Conservation (phyloP, 352 stramenopile genomes). For the Albugo candida region DNA sequence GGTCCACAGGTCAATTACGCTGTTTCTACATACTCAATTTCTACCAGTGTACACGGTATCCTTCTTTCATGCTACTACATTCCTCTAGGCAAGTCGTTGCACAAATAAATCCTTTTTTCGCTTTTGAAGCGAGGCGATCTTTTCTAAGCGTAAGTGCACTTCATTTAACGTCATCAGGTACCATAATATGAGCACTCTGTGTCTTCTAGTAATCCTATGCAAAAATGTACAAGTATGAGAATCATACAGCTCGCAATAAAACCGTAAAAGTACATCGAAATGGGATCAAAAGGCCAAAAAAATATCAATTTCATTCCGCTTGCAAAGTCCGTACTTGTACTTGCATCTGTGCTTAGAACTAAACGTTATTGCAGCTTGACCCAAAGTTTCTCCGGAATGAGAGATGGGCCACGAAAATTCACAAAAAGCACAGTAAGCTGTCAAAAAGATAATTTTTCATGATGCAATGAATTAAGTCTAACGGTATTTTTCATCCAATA, state of each 20-base stretch:
- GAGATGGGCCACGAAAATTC: conserved; percentile 95
- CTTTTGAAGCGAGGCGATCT: too few species aligned
- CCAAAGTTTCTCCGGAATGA: conserved; percentile 96
- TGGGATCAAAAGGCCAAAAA: conserved; percentile 95
- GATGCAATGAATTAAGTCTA: background rate
- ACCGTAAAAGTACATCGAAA: conserved; percentile 94
- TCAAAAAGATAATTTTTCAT: conserved; percentile 18
- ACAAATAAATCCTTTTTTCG: too few species aligned
- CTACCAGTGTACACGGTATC: too few species aligned
- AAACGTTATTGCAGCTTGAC: conserved; percentile 52
- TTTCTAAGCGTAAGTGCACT: too few species aligned
- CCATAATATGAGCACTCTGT: too few species aligned
- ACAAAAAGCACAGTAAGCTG: conserved; percentile 77
- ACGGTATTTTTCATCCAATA: conserved; percentile 4
- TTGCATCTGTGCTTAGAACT: background rate
- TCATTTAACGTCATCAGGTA: too few species aligned
- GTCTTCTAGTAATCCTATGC: too few species aligned
- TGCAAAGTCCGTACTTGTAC: conserved; percentile 54
- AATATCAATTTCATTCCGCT: conserved; percentile 87
- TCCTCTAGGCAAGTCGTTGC: too few species aligned
- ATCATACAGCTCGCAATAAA: conserved; percentile 95
- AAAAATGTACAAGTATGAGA: conserved; percentile 91
- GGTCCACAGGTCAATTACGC: too few species aligned
- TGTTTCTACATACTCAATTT: too few species aligned
- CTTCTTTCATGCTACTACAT: too few species aligned